These are phyloP conservation scores for Xylaria sp. DNA, from an alignment of 2,329 filamentous ascomycete species.

Conservation along the genomic window DNA sequence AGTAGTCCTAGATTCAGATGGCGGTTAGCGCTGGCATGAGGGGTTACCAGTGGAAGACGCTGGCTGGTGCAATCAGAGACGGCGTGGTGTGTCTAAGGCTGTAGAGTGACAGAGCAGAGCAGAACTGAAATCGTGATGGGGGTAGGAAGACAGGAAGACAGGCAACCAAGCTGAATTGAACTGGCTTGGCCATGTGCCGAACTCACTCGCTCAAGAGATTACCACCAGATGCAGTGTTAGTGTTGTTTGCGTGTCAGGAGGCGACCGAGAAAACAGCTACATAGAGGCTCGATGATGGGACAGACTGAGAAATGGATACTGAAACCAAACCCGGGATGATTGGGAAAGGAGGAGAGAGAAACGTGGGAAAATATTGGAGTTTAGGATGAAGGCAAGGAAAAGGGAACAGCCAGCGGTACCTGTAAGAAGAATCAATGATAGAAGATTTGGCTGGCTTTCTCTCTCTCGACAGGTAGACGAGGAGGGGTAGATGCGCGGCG, in stretches of 20 bases:
- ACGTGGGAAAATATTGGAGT: constrained; percentile 21
- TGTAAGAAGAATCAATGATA: constrained; percentile 17
- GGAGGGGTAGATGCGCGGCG: constrained; percentile 10
- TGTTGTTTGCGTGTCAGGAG: constrained; percentile 8
- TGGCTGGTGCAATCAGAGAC: constrained; percentile 7
- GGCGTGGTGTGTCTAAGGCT: neutral
- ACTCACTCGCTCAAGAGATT: constrained; percentile 18
- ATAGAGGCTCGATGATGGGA: constrained; percentile 11
- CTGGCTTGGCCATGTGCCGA: neutral
- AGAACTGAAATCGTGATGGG: neutral
- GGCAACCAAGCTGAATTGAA: neutral
- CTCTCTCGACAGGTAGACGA: constrained; percentile 16
- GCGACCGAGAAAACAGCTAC: constrained; percentile 3
- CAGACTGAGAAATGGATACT: constrained; percentile 3
- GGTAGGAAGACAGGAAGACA: neutral
- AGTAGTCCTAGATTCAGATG: constrained; percentile 16
- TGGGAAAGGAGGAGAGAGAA: constrained; percentile 16
- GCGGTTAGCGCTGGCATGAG: constrained; percentile 18
- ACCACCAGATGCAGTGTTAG: neutral
- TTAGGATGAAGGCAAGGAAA: constrained; percentile 13
- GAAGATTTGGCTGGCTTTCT: constrained; percentile 12
- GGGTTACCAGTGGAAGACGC: neutral
- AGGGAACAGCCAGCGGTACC: constrained; percentile 9
- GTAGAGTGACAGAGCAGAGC: constrained; percentile 2
- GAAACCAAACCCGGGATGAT: constrained; percentile 9